Base-by-base conservation (phyloP, 768 basidiomycete species). In the Auriculariales sp. region DNA sequence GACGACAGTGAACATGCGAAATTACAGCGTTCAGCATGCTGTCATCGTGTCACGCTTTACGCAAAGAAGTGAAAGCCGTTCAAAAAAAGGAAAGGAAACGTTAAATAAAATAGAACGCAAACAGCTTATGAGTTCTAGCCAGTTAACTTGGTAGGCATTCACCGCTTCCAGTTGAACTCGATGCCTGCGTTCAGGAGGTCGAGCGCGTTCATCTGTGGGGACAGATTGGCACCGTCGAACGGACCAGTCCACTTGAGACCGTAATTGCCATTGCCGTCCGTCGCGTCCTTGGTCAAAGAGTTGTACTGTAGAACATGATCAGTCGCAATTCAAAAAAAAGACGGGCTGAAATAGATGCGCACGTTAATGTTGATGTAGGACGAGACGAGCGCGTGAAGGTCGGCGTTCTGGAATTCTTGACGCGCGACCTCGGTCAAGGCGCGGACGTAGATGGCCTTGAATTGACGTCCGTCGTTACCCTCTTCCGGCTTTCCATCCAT, bases 121-220 rank as follows among this genome's bases (percentile, higher is more conserved):
- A n/a, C n/a, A n/a, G n/a, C n/a, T n/a, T n/a, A n/a, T n/a, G n/a
- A n/a, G n/a, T n/a, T n/a, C n/a, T n/a, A n/a, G n/a, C n/a, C n/a
- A n/a, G n/a, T n/a, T n/a, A n/a, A n/a, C n/a, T n/a, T n/a, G n/a
- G n/a, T n/a, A n/a, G n/a, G n/a, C n/a, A n/a, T n/a, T 44, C 19
- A 44, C 39, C 39, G 39, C 39, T 44, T 44, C 39, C 39, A 44
- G 39, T 44, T 44, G 39, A 44, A 44, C 19, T 44, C 39, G 39
- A 44, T 4, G 17, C 39, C 39, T 19, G 39, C 17, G 39, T 7
- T 15, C 9, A 44, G 39, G 39, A 44, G 39, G 19, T 44, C 39
- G 39, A 44, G 39, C 19, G 19, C 39, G 39, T 44, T 44, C 19
- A 25, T 25, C 22, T 44, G 39, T 3, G 22, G 22, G 39, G 39